Evolutionary conservation across 2,329 filamentous ascomycete genomes (phyloP).

Genomic region (Pseudogymnoascus sp.): DNA sequence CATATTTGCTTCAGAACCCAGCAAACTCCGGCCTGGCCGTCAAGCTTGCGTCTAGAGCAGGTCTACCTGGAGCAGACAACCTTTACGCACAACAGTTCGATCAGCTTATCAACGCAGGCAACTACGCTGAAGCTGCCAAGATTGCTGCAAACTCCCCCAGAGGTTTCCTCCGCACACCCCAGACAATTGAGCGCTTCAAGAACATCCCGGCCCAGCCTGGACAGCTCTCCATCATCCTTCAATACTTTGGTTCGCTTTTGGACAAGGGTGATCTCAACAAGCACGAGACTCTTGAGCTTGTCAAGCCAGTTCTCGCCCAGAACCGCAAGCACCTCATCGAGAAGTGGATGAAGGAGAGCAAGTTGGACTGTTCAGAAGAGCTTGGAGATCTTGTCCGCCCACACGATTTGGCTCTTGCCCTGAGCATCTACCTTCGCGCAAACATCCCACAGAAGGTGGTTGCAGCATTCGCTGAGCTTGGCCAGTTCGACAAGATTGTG

Average conservation of each 20-base stretch:
- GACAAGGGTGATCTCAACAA: constrained; percentile 92
- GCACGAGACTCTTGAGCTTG: constrained; percentile 89
- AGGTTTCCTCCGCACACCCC: constrained; percentile 86
- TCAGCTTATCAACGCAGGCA: constrained; percentile 70
- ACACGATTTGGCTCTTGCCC: constrained; percentile 81
- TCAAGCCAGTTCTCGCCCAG: constrained; percentile 85
- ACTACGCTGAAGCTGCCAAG: constrained; percentile 86
- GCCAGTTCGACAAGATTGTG: constrained; percentile 94
- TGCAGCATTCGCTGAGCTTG: constrained; percentile 88
- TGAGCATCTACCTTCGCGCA: constrained; percentile 85
- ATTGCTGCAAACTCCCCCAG: constrained; percentile 93
- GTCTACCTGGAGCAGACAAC: constrained; percentile 87
- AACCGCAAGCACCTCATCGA: constrained; percentile 93
- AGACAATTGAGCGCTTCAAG: constrained; percentile 97
- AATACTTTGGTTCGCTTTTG: constrained; percentile 95
- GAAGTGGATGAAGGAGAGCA: constrained; percentile 96
- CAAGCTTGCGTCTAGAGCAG: constrained; percentile 90
- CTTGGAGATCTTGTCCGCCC: constrained; percentile 88
- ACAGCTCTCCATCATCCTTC: constrained; percentile 87
- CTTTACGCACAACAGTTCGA: constrained; percentile 93
- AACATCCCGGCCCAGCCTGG: constrained; percentile 71
- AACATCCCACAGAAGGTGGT: constrained; percentile 91
- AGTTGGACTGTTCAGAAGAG: constrained; percentile 93
- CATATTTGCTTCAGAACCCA: constrained; percentile 93
- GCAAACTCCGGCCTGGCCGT: constrained; percentile 90